A percentile compares a stretch with the other conserved stretches of the same genome.
phyloP scores from a whole-genome alignment of 805 yeast species.

The Ogataea thermomethanolica region DNA sequence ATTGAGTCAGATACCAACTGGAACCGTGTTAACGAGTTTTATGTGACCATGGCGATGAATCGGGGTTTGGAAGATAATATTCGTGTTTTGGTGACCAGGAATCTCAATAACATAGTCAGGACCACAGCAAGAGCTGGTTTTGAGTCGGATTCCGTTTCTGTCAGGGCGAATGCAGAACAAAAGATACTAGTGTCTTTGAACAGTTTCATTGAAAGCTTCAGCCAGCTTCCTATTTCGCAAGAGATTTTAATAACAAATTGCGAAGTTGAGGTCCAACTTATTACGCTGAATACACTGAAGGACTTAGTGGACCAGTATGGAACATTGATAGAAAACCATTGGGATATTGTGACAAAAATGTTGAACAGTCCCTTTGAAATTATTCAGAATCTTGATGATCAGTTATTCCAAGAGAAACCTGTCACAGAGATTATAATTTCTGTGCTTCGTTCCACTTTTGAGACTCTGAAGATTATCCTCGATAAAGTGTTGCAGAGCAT shows the following conservation, averaged over 20 bases:
- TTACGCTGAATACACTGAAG: constrained; percentile 59
- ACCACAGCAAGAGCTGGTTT: constrained; percentile 42
- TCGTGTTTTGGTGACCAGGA: constrained; percentile 46
- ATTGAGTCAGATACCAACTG: constrained; percentile 44
- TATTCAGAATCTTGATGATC: constrained; percentile 26
- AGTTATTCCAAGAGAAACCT: constrained; percentile 29
- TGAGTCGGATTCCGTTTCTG: constrained; percentile 7
- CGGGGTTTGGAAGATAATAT: constrained; percentile 41
- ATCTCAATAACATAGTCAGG: constrained; percentile 50
- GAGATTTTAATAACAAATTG: constrained; percentile 49
- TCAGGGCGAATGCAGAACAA: constrained; percentile 37
- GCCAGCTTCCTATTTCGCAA: constrained; percentile 35
- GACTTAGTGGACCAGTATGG: constrained; percentile 80
- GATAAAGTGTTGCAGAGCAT: constrained; percentile 78
- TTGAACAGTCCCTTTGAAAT: constrained; percentile 55
- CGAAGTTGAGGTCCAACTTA: constrained; percentile 66
- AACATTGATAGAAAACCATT: constrained; percentile 47
- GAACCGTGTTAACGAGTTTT: constrained; percentile 43
- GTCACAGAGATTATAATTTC: constrained; percentile 46
- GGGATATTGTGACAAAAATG: constrained; percentile 71
- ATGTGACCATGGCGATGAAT: constrained; percentile 43
- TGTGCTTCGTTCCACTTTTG: constrained; percentile 68
- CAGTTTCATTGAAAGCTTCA: constrained; percentile 40
- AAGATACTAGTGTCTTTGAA: constrained; percentile 49
- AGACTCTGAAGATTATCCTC: constrained; percentile 74